phyloP scores from a whole-genome alignment of 805 yeast species.

The Wickerhamiella slavikovae region DNA sequence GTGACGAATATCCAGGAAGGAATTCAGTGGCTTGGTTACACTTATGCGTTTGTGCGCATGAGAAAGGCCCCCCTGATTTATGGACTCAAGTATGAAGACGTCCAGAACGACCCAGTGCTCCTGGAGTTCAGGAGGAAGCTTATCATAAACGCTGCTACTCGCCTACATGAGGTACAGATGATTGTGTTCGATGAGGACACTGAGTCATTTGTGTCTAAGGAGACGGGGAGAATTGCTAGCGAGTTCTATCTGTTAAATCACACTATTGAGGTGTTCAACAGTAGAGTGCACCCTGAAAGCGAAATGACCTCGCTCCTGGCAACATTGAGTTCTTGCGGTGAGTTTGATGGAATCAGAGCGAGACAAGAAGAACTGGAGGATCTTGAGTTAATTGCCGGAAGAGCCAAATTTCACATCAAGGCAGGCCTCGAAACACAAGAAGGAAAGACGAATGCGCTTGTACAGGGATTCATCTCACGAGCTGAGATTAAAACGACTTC shows the following conservation, averaged over 20 bases:
- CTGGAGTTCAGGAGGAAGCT: conserved; percentile 53
- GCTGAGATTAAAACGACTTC: conserved; percentile 60
- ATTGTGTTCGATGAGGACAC: conserved; percentile 76
- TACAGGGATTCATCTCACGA: conserved; percentile 76
- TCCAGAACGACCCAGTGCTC: conserved; percentile 64
- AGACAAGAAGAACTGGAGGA: conserved; percentile 77
- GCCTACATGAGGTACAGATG: conserved; percentile 80
- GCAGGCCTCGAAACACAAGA: conserved; percentile 53
- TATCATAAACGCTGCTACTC: conserved; percentile 60
- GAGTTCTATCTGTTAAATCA: conserved; percentile 77
- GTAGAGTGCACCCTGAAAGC: conserved; percentile 62
- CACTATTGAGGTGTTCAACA: conserved; percentile 75
- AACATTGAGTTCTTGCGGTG: conserved; percentile 79
- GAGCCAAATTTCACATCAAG: conserved; percentile 28
- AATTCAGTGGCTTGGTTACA: conserved; percentile 93
- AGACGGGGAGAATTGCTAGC: conserved; percentile 83
- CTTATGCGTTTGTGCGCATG: conserved; percentile 88
- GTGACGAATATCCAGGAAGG: conserved; percentile 91
- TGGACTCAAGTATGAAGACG: conserved; percentile 74
- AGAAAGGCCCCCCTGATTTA: conserved; percentile 80
- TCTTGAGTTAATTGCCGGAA: conserved; percentile 36
- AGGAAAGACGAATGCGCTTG: conserved; percentile 68
- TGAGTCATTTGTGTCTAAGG: conserved; percentile 62
- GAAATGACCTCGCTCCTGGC: conserved; percentile 83
- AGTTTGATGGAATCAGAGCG: conserved; percentile 74